These are phyloP conservation scores for Arthrobotrys megalospora DNA, from an alignment of 2,329 filamentous ascomycete genomes.

Conservation along the genomic window DNA sequence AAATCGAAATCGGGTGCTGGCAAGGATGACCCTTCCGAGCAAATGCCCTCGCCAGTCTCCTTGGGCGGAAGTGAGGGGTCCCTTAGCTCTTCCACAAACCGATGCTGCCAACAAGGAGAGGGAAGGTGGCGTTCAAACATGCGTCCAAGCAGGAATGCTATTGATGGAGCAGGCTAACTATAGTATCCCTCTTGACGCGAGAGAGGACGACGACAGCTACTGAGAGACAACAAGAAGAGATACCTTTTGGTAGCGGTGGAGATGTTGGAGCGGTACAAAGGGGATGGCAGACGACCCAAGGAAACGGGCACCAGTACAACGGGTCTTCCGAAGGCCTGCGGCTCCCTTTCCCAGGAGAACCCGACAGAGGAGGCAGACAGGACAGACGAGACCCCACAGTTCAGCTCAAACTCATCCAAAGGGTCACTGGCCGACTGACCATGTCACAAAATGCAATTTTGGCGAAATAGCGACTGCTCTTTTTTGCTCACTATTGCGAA, in stretches of 20 bases:
- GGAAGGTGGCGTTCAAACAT: constrained; percentile 40
- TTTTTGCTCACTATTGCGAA: constrained; percentile 15
- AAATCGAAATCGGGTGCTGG: constrained; percentile 58
- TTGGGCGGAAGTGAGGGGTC: constrained; percentile 54
- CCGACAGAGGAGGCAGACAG: constrained; percentile 33
- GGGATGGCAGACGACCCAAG: constrained; percentile 25
- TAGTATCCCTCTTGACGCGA: neutral
- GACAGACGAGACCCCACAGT: constrained; percentile 21
- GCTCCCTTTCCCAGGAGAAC: constrained; percentile 43
- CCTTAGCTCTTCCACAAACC: constrained; percentile 41
- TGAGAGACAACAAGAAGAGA: neutral
- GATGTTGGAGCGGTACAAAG: constrained; percentile 22
- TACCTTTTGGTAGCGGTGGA: neutral
- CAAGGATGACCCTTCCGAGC: constrained; percentile 57
- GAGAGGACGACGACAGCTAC: neutral
- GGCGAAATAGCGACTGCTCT: constrained; percentile 6
- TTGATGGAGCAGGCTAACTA: constrained; percentile 14
- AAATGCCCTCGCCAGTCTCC: constrained; percentile 42
- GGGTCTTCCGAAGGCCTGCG: constrained; percentile 59
- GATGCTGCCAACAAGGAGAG: constrained; percentile 32
- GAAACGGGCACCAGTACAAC: constrained; percentile 42
- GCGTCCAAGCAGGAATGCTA: constrained; percentile 29
- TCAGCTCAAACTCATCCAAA: constrained; percentile 12
- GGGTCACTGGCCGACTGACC: neutral
- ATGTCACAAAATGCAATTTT: constrained; percentile 28